Percentiles rank a stretch among this genome's conserved stretches.
Conservation (phyloP, 2,329 filamentous ascomycete species). For the Cladophialophora exuberans region DNA sequence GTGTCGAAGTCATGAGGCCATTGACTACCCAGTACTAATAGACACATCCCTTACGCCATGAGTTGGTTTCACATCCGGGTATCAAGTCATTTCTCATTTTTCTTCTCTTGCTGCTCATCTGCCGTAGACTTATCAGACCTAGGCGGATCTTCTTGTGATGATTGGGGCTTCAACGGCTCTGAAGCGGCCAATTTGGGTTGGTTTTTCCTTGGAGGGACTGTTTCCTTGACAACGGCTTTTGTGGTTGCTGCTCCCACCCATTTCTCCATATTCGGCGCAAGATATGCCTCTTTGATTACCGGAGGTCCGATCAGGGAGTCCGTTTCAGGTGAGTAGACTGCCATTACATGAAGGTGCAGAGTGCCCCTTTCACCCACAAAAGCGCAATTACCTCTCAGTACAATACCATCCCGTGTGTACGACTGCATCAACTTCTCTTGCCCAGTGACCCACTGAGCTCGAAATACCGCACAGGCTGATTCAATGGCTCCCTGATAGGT, state of each 20-base stretch:
- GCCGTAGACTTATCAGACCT: not conserved
- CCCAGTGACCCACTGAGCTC: slow-evolving; percentile 17
- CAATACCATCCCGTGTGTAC: slow-evolving; percentile 10
- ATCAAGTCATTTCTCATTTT: slow-evolving; percentile 5
- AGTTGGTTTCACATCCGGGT: not conserved
- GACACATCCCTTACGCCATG: too few relatives aligned
- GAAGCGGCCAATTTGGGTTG: not conserved
- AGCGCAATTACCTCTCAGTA: slow-evolving; percentile 21
- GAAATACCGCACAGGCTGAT: slow-evolving; percentile 22
- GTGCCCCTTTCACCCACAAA: slow-evolving; percentile 26
- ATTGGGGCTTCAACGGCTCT: slow-evolving; percentile 3
- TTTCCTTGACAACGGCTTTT: not conserved
- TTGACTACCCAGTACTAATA: too few relatives aligned
- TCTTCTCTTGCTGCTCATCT: slow-evolving; percentile 8
- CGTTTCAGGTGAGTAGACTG: slow-evolving; percentile 25
- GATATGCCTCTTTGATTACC: slow-evolving; percentile 16
- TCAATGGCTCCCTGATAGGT: slow-evolving; percentile 29
- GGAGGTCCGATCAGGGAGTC: slow-evolving; percentile 23
- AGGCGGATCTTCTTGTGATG: not conserved
- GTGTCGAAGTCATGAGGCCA: too few relatives aligned
- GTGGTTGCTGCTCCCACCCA: slow-evolving; percentile 14
- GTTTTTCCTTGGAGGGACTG: too few relatives aligned
- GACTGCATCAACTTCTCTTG: slow-evolving; percentile 8
- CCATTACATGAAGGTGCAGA: slow-evolving; percentile 22
- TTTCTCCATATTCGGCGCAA: slow-evolving; percentile 18